Evolutionary conservation across 495 filamentous ascomycete species (phyloP).

Genomic region (Neurospora sp.): DNA sequence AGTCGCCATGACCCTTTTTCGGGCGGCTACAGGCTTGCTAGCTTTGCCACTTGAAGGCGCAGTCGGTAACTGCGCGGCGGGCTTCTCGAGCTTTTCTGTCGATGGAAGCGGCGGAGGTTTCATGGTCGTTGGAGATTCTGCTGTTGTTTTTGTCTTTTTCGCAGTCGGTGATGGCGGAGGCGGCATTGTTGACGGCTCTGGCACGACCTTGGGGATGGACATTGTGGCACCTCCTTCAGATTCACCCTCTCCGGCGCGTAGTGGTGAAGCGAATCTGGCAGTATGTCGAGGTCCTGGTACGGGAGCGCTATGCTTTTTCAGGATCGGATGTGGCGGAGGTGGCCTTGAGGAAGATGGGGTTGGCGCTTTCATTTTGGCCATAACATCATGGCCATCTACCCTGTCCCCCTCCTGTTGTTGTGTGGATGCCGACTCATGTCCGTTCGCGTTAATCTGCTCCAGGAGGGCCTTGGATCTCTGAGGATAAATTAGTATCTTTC

Average conservation of each 20-base stretch:
- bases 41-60: neutral
- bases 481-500: neutral
- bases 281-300: conserved; percentile 38
- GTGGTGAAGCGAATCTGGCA: conserved; percentile 41
- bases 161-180: conserved; percentile 7
- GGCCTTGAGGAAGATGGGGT: conserved; percentile 22
- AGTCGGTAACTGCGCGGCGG: neutral
- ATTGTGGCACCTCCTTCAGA: conserved; percentile 10
- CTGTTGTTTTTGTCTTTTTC: neutral
- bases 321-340: conserved; percentile 36
- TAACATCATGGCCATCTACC: neutral
- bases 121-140: conserved; percentile 7
- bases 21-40: neutral
- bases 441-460: conserved; percentile 5
- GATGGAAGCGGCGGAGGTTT: conserved; percentile 15
- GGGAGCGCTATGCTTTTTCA: conserved; percentile 44
- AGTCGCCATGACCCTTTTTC: conserved; percentile 29
- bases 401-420: conserved; percentile 4
- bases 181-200: conserved; percentile 11
- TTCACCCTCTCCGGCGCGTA: conserved; percentile 29
- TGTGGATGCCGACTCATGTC: neutral
- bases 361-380: conserved; percentile 12
- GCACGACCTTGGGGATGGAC: conserved; percentile 7
- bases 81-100: neutral
- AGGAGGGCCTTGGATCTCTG: neutral